Base-by-base conservation (phyloP, 1,284 basidiomycete genomes). In the Malassezia slooffiae region DNA sequence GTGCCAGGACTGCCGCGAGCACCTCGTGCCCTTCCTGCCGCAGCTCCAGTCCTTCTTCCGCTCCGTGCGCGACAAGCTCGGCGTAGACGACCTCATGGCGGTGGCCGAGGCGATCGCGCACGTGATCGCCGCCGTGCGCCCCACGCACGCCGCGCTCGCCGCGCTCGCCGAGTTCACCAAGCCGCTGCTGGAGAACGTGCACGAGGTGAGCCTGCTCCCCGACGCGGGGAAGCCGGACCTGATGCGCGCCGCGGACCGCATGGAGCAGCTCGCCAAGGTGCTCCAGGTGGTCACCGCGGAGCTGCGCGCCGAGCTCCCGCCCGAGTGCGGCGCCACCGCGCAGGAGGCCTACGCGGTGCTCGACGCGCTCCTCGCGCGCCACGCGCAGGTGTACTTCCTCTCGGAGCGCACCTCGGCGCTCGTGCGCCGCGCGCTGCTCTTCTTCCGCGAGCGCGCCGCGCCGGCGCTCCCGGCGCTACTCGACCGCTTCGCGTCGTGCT, bases 81-180 rank as follows among this genome's bases (percentile, higher is more conserved):
- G 75, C 11, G 85, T 89, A 63, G 84, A 89, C 31, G 93, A 97
- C 69, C 79, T 82, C 62, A 77, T 85, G 23, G 82, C 90, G 67
- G 82, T 99, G 13, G 90, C 89, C 60, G 88, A 93, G 69, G 91
- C 89, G 4, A 88, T 97, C 46, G 89, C 86, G 2, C 82, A 87
- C 70, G 85, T 99, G 45, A 90, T 97, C 48, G 83, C 83, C 22
- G 83, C 81, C 1, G 90, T 96, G 85, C 80, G 83, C 1, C 47
- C 73, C 0, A 80, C 82, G 75, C 80, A 83, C 40, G 79, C 80
- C 55, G 85, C 86, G 10, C 24, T 26, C 8, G 85, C 87, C 2
- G 77, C 80, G 52, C 75, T 97, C 35, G 79, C 81, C 56, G 81
- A 81, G 15, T 96, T 97, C 70, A 79, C 82, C 10, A 74, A 74